Evolutionary conservation across 441 rosid species (phyloP).

Genomic region (Arabidopsis lyrata): DNA sequence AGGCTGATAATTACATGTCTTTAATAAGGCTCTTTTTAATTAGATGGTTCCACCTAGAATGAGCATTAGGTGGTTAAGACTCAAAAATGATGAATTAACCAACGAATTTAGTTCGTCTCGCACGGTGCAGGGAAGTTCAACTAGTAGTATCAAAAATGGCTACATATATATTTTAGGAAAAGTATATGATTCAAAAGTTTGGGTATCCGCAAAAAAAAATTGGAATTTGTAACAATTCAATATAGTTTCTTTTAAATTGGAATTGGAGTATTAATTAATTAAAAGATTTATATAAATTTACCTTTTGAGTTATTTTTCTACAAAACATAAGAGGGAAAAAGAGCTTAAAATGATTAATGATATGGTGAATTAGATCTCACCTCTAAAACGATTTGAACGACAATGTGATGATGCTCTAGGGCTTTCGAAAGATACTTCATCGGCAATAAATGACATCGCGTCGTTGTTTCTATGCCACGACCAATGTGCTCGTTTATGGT

Average conservation of each 20-base stretch:
- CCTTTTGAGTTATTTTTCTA: neutral
- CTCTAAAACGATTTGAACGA: constrained; percentile 21
- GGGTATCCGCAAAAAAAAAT: neutral
- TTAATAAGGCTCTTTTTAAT: neutral
- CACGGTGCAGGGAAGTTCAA: too few species aligned
- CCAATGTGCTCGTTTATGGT: constrained; percentile 67
- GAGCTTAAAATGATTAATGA: neutral
- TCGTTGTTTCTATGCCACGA: constrained; percentile 92
- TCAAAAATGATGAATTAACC: neutral
- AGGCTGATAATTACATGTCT: neutral
- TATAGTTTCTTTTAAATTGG: neutral
- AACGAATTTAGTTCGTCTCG: too few species aligned
- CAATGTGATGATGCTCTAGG: constrained; percentile 48
- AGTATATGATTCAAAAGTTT: neutral
- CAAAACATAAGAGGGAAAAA: neutral
- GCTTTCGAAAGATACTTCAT: constrained; percentile 59
- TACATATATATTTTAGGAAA: neutral
- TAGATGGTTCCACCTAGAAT: neutral
- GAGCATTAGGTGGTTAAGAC: constrained; percentile 4
- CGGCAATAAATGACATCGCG: constrained; percentile 54
- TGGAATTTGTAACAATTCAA: neutral
- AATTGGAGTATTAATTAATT: neutral
- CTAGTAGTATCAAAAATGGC: neutral
- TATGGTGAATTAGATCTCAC: constrained; percentile 38
- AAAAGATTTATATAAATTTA: neutral